These are phyloP conservation scores for Scleroderma citrinum DNA, from an alignment of 768 basidiomycete species.

Conservation along the genomic window DNA sequence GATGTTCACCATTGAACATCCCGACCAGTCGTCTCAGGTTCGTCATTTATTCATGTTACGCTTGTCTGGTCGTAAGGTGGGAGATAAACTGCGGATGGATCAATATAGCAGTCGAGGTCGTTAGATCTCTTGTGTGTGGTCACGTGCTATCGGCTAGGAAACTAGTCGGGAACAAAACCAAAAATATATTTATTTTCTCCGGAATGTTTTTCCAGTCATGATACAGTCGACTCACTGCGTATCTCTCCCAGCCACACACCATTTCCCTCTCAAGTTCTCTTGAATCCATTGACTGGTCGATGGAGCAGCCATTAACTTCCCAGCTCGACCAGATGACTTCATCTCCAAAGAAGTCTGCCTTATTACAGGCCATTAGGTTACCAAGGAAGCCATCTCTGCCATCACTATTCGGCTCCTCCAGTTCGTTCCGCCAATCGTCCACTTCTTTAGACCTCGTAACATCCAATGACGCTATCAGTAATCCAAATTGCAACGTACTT, in stretches of 20 bases:
- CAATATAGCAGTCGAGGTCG: too few species aligned
- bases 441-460: conserved; percentile 23
- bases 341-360: conserved; percentile 2
- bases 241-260: neutral
- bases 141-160: conserved; percentile 7
- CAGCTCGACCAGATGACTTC: neutral
- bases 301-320: conserved; percentile 1
- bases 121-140: neutral
- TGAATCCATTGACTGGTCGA: conserved; percentile 1
- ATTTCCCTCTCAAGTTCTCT: conserved; percentile 1
- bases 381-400: conserved; percentile 49
- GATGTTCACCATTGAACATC: too few species aligned
- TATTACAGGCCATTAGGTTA: conserved; percentile 27
- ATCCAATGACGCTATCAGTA: conserved; percentile 1
- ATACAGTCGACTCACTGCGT: neutral
- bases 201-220: neutral
- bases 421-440: conserved; percentile 40
- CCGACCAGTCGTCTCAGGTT: too few species aligned
- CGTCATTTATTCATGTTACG: too few species aligned
- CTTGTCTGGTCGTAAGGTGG: too few species aligned
- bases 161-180: neutral
- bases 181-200: neutral
- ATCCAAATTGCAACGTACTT: neutral
- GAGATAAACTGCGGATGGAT: too few species aligned
- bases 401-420: conserved; percentile 32